A percentile compares a stretch with the other conserved stretches of the same genome.
Evolutionary conservation across 176 grass and related monocot species (phyloP).

Genomic region (Coix lacrymajobi): DNA sequence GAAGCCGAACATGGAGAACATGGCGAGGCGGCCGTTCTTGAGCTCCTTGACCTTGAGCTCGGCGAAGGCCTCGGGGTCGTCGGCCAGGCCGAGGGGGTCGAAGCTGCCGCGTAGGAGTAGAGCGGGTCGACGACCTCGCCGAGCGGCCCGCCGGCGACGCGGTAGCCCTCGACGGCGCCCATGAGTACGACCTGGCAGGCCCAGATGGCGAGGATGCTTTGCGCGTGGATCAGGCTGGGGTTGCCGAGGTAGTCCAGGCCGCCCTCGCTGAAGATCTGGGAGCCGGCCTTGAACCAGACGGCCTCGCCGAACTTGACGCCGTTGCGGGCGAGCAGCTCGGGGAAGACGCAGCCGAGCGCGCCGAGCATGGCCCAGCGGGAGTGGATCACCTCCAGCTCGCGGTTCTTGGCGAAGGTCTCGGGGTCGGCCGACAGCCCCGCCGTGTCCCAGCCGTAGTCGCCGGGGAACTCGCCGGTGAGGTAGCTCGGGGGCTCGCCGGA

Average conservation of each 20-base stretch:
- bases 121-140: slow-evolving; percentile 65
- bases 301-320: slow-evolving; percentile 79
- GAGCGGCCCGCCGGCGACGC: slow-evolving; percentile 56
- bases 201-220: slow-evolving; percentile 89
- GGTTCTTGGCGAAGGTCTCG: slow-evolving; percentile 76
- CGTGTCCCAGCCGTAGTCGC: slow-evolving; percentile 73
- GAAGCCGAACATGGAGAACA: slow-evolving; percentile 88
- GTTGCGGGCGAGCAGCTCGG: slow-evolving; percentile 58
- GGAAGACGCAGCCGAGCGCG: slow-evolving; percentile 72
- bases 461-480: slow-evolving; percentile 56
- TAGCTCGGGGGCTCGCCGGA: slow-evolving; percentile 51
- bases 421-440: slow-evolving; percentile 43
- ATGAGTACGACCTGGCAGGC: slow-evolving; percentile 72
- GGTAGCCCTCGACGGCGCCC: slow-evolving; percentile 86
- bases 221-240: slow-evolving; percentile 72
- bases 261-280: slow-evolving; percentile 75
- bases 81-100: slow-evolving; percentile 63
- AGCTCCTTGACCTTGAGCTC: slow-evolving; percentile 96
- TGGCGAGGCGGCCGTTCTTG: slow-evolving; percentile 87
- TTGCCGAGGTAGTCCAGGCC: slow-evolving; percentile 86
- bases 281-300: slow-evolving; percentile 76
- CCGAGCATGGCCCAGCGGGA: slow-evolving; percentile 68
- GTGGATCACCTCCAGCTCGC: slow-evolving; percentile 76
- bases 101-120: slow-evolving; percentile 74
- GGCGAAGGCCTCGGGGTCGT: slow-evolving; percentile 66